phyloP scores from a whole-genome alignment of 805 yeast genomes.

The Debaryomyces maramus region DNA sequence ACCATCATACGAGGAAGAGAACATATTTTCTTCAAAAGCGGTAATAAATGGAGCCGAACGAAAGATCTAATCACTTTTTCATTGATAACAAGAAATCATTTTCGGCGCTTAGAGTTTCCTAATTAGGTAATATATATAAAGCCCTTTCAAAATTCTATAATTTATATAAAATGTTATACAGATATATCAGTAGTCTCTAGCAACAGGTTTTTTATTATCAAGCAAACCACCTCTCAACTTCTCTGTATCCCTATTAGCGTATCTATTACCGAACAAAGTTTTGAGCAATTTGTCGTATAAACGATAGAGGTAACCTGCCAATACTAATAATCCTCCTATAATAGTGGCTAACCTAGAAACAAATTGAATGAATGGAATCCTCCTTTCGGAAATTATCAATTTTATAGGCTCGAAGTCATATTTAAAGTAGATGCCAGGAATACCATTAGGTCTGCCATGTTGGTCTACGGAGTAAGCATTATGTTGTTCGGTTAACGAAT shows the following conservation, averaged over 20 bases:
- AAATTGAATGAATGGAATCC: conserved; percentile 78
- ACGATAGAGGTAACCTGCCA: conserved; percentile 65
- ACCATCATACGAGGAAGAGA: too few species aligned
- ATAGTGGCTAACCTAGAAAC: conserved; percentile 77
- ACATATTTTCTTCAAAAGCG: too few species aligned
- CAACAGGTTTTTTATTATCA: conserved; percentile 13
- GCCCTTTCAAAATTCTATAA: conserved; percentile 26
- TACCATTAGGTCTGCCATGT: conserved; percentile 22
- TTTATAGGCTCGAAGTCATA: conserved; percentile 90
- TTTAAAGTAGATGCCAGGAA: conserved; percentile 80
- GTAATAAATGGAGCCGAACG: too few species aligned
- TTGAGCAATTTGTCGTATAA: conserved; percentile 54
- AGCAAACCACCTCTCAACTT: conserved; percentile 36
- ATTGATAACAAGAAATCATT: background rate
- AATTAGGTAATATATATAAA: conserved; percentile 23
- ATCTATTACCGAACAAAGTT: conserved; percentile 59
- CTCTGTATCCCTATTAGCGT: conserved; percentile 49
- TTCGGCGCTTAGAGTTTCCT: conserved; percentile 8
- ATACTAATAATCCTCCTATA: conserved; percentile 74
- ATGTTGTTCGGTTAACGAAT: conserved; percentile 63
- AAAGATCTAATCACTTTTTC: too few species aligned
- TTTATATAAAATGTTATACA: conserved; percentile 15
- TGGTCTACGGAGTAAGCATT: conserved; percentile 14
- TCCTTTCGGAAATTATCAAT: conserved; percentile 62
- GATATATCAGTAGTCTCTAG: background rate